Conservation (phyloP, 2,329 filamentous ascomycete genomes). For the Chaetomiaceae sp. region DNA sequence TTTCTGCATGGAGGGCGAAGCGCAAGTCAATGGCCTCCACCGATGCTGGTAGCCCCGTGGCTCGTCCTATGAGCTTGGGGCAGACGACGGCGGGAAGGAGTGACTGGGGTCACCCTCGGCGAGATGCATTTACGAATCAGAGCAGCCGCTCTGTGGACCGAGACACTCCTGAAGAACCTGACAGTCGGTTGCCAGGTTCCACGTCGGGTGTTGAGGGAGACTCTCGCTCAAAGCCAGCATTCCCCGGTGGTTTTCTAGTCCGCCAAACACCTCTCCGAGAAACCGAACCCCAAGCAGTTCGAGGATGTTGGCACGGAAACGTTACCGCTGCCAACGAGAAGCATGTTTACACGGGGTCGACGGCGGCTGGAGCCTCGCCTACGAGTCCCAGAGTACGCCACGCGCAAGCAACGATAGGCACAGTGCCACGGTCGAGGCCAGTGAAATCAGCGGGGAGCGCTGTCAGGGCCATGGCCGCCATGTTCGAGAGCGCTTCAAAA, state of each 20-base stretch:
- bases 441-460: conserved; percentile 26
- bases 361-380: background rate
- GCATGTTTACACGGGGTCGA: no score
- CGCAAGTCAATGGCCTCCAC: conserved; percentile 6
- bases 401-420: background rate
- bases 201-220: background rate
- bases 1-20: conserved; percentile 14
- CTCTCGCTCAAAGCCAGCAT: background rate
- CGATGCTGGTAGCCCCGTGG: conserved; percentile 5
- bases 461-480: conserved; percentile 47
- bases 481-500: conserved; percentile 39
- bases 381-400: background rate
- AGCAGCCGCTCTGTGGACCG: background rate
- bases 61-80: background rate
- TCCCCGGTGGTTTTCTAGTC: background rate
- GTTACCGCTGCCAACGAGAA: no score
- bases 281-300: no score
- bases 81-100: background rate
- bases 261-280: no score
- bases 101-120: no score
- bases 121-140: background rate
- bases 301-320: no score
- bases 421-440: conserved; percentile 10
- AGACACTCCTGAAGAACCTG: background rate
- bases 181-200: background rate